These are phyloP conservation scores for Exophiala bonariae DNA, from an alignment of 2,329 filamentous ascomycete genomes.

Conservation along the genomic window DNA sequence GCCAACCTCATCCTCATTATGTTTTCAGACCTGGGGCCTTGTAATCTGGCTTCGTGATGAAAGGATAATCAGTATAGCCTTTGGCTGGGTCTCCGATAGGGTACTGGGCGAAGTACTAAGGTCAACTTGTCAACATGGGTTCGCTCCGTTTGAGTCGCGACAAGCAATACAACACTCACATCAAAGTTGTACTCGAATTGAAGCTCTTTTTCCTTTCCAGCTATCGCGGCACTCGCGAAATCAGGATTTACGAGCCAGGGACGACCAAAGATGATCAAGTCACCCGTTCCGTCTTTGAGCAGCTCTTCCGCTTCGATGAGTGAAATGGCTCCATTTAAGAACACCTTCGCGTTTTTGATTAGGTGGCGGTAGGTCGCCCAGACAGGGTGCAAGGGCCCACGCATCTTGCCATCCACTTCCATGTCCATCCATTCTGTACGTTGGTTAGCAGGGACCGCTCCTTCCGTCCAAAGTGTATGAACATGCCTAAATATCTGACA, in stretches of 20 bases:
- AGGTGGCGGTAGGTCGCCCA: slow-evolving; percentile 7
- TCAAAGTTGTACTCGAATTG: slow-evolving; percentile 7
- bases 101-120: slow-evolving; percentile 4
- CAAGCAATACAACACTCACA: background rate
- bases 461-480: background rate
- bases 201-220: slow-evolving; percentile 2
- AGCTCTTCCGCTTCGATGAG: slow-evolving; percentile 6
- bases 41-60: background rate
- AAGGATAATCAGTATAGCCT: slow-evolving; percentile 9
- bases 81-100: background rate
- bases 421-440: slow-evolving; percentile 8
- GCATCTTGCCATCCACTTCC: slow-evolving; percentile 11
- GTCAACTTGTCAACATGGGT: too few relatives aligned
- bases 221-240: slow-evolving; percentile 5
- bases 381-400: slow-evolving; percentile 1
- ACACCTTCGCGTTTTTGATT: slow-evolving; percentile 7
- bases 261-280: slow-evolving; percentile 5
- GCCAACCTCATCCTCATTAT: too few relatives aligned
- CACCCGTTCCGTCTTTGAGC: slow-evolving; percentile 2
- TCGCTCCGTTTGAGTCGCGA: too few relatives aligned
- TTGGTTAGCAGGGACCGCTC: background rate
- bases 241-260: slow-evolving; percentile 5
- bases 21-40: background rate
- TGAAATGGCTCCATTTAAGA: slow-evolving; percentile 6
- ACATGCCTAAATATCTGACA: slow-evolving; percentile 5